A percentile compares a stretch with the other conserved stretches of the same genome.
These are phyloP conservation scores for Dothistroma pini DNA, from an alignment of 2,329 filamentous ascomycete genomes.

Conservation along the genomic window DNA sequence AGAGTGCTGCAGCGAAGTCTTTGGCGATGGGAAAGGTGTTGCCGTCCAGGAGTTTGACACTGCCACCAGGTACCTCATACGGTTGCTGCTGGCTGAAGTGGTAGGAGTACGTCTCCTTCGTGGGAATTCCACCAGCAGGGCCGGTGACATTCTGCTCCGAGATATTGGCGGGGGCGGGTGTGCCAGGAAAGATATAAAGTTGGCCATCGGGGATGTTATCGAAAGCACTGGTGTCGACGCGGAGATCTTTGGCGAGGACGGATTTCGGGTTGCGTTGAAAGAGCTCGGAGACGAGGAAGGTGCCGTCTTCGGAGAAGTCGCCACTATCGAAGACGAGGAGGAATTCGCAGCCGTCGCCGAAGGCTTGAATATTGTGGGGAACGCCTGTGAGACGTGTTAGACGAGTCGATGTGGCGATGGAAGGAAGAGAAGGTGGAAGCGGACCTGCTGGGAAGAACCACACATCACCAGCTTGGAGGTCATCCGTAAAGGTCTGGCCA, in stretches of 20 bases:
- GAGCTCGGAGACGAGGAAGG: slow-evolving; percentile 52
- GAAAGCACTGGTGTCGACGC: slow-evolving; percentile 37
- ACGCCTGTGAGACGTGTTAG: slow-evolving; percentile 15
- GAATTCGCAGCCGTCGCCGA: slow-evolving; percentile 56
- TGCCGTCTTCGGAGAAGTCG: slow-evolving; percentile 56
- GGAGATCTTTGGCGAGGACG: slow-evolving; percentile 44
- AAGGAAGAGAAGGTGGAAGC: background rate
- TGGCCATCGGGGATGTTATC: slow-evolving; percentile 39
- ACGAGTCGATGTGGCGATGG: background rate
- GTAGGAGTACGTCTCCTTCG: slow-evolving; percentile 37
- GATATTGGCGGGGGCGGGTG: slow-evolving; percentile 37
- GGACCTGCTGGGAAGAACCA: slow-evolving; percentile 53
- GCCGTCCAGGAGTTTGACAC: slow-evolving; percentile 58
- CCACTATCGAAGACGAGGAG: slow-evolving; percentile 60
- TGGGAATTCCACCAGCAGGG: slow-evolving; percentile 23
- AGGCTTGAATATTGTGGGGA: slow-evolving; percentile 34
- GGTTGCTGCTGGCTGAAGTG: slow-evolving; percentile 49
- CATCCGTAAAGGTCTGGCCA: slow-evolving; percentile 33
- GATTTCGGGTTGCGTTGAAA: slow-evolving; percentile 33
- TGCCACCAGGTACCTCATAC: slow-evolving; percentile 53
- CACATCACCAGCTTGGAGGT: slow-evolving; percentile 45
- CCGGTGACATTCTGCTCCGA: slow-evolving; percentile 45
- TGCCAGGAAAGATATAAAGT: slow-evolving; percentile 44
- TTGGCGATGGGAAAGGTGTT: slow-evolving; percentile 55
- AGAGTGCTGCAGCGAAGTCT: slow-evolving; percentile 55